These are phyloP conservation scores for Sporothrix pseudoabietina DNA, from an alignment of 2,329 filamentous ascomycete species.

Conservation along the genomic window DNA sequence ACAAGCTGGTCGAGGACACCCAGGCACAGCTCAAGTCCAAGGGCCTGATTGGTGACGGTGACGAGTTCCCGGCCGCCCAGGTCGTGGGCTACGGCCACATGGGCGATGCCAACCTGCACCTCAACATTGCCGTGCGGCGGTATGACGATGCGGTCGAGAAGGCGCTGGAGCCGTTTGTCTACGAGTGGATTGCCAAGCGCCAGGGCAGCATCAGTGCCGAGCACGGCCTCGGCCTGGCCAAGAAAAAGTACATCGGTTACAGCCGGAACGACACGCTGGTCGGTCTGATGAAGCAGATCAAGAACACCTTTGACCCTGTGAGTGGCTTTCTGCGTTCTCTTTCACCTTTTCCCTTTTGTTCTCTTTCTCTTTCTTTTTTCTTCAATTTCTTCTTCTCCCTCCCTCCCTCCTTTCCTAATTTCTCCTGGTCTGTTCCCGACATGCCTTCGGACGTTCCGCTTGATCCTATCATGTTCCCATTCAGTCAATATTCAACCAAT, in stretches of 20 bases:
- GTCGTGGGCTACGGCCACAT: slow-evolving; percentile 98
- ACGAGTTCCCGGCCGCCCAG: slow-evolving; percentile 76
- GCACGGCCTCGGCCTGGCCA: slow-evolving; percentile 89
- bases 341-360: slow-evolving; percentile 24
- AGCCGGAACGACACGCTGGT: slow-evolving; percentile 87
- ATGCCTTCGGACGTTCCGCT: background rate
- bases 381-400: background rate
- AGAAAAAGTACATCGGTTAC: slow-evolving; percentile 95
- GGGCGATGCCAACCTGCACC: slow-evolving; percentile 93
- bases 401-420: background rate
- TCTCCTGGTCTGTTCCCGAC: background rate
- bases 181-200: slow-evolving; percentile 90
- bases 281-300: slow-evolving; percentile 90
- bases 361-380: background rate
- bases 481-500: slow-evolving; percentile 1
- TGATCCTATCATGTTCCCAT: background rate
- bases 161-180: slow-evolving; percentile 89
- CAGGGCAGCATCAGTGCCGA: slow-evolving; percentile 95
- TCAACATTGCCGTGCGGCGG: slow-evolving; percentile 80
- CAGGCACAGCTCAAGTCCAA: slow-evolving; percentile 70
- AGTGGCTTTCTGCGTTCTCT: slow-evolving; percentile 45
- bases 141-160: slow-evolving; percentile 89
- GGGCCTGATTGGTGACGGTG: slow-evolving; percentile 75
- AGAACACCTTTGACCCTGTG: slow-evolving; percentile 91
- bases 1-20: slow-evolving; percentile 84